phyloP scores from a whole-genome alignment of 345 rosid genomes.

The Adansonia digitata region DNA sequence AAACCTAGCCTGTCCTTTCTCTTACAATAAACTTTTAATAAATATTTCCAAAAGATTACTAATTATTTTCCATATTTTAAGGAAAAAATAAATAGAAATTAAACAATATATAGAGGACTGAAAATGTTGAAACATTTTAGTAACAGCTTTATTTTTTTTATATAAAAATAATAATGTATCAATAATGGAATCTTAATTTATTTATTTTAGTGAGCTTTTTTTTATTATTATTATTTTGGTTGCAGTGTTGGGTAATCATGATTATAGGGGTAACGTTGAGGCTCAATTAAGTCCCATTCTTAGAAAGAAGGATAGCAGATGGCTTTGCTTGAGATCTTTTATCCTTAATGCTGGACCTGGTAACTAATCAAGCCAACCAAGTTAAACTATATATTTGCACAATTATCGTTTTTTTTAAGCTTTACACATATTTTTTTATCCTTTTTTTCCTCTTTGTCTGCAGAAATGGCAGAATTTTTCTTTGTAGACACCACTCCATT shows the following conservation, averaged over 20 bases:
- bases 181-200: too few relatives aligned
- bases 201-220: not conserved
- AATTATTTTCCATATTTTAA: too few relatives aligned
- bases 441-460: not conserved
- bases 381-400: not conserved
- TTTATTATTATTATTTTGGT: not conserved
- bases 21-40: not conserved
- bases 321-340: slow-evolving; percentile 52
- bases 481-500: slow-evolving; percentile 48
- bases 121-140: too few relatives aligned
- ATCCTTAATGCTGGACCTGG: slow-evolving; percentile 35
- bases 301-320: slow-evolving; percentile 32
- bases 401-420: not conserved
- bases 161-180: too few relatives aligned
- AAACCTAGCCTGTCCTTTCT: too few relatives aligned
- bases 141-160: too few relatives aligned
- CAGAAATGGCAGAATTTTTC: slow-evolving; percentile 36
- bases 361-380: not conserved
- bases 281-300: slow-evolving; percentile 50
- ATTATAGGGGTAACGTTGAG: slow-evolving; percentile 50
- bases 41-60: too few relatives aligned
- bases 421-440: not conserved
- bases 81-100: too few relatives aligned
- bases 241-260: slow-evolving; percentile 61
- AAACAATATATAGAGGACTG: too few relatives aligned